Evolutionary conservation across 179 eudicot genomes (phyloP).

Genomic region (Spinacia oleracea): DNA sequence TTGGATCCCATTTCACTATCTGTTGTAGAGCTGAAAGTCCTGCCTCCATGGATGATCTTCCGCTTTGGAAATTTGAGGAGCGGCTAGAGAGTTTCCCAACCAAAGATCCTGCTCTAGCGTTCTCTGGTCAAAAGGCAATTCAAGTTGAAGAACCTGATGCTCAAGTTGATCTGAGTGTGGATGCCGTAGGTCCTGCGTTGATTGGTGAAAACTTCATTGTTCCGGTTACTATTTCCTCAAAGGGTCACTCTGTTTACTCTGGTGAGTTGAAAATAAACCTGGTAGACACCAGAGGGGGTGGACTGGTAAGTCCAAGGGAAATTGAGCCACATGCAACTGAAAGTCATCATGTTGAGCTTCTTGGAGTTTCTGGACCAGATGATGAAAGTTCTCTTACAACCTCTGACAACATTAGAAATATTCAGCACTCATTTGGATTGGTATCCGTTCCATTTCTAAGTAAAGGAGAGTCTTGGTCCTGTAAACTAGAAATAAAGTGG

Average conservation of each 20-base stretch:
- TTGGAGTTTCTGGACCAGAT: slow-evolving; percentile 56
- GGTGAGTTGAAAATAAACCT: slow-evolving; percentile 94
- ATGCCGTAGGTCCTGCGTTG: slow-evolving; percentile 77
- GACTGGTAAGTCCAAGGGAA: slow-evolving; percentile 95
- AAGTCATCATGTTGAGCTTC: slow-evolving; percentile 85
- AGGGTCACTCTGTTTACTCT: slow-evolving; percentile 68
- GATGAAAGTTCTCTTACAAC: slow-evolving; percentile 38
- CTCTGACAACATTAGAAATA: slow-evolving; percentile 60
- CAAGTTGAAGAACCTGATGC: slow-evolving; percentile 97
- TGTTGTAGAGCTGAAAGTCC: slow-evolving; percentile 96
- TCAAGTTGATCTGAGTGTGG: slow-evolving; percentile 67
- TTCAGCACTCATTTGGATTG: slow-evolving; percentile 92
- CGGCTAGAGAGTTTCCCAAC: slow-evolving; percentile 67
- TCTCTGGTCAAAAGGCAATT: slow-evolving; percentile 80
- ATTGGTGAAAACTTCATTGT: slow-evolving; percentile 82
- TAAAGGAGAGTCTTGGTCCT: slow-evolving; percentile 79
- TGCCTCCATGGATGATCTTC: slow-evolving; percentile 81
- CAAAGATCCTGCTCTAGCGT: slow-evolving; percentile 79
- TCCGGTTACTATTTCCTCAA: slow-evolving; percentile 70
- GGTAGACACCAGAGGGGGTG: slow-evolving; percentile 91
- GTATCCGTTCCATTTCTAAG: slow-evolving; percentile 73
- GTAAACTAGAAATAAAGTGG: slow-evolving; percentile 87
- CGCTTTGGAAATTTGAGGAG: slow-evolving; percentile 95
- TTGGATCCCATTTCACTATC: slow-evolving; percentile 70
- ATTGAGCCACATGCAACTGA: slow-evolving; percentile 52